phyloP scores from a whole-genome alignment of 305 asterid species.

The Plantago rigida region DNA sequence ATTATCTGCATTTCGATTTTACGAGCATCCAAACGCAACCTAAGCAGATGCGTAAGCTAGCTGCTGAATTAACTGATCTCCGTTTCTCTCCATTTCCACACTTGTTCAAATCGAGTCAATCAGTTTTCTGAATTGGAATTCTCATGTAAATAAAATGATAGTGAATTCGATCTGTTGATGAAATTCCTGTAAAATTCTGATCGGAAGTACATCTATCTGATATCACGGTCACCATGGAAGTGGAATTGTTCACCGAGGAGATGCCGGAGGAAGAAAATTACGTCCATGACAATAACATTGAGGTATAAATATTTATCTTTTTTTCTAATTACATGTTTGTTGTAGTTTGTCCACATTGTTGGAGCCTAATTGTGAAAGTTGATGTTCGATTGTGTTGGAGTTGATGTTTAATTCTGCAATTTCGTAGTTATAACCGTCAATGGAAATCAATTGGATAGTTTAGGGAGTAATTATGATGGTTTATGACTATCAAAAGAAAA shows the following conservation, averaged over 20 bases:
- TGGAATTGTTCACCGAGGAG: conserved; percentile 59
- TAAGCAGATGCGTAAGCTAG: not conserved
- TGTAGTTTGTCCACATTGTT: not conserved
- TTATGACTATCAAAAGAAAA: too few species aligned
- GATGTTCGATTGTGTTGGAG: too few species aligned
- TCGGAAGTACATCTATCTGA: conserved; percentile 6
- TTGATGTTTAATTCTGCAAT: too few species aligned
- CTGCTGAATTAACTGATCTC: not conserved
- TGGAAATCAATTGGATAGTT: not conserved
- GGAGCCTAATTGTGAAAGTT: not conserved
- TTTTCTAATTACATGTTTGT: not conserved
- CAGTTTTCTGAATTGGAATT: conserved; percentile 13
- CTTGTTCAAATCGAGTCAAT: conserved; percentile 12
- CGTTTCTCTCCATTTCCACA: not conserved
- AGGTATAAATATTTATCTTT: conserved; percentile 29
- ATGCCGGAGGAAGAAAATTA: conserved; percentile 54
- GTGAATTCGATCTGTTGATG: conserved; percentile 4
- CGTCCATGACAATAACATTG: conserved; percentile 46
- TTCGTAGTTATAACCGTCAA: too few species aligned
- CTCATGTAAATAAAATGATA: conserved; percentile 24
- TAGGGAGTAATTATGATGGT: not conserved
- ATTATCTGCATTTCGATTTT: not conserved
- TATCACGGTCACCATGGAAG: conserved; percentile 43
- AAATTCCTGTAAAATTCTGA: not conserved
- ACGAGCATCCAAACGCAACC: conserved; percentile 23